Evolutionary conservation across 164 flowering plant species (phyloP).

Genomic region (Aristolochia contorta): DNA sequence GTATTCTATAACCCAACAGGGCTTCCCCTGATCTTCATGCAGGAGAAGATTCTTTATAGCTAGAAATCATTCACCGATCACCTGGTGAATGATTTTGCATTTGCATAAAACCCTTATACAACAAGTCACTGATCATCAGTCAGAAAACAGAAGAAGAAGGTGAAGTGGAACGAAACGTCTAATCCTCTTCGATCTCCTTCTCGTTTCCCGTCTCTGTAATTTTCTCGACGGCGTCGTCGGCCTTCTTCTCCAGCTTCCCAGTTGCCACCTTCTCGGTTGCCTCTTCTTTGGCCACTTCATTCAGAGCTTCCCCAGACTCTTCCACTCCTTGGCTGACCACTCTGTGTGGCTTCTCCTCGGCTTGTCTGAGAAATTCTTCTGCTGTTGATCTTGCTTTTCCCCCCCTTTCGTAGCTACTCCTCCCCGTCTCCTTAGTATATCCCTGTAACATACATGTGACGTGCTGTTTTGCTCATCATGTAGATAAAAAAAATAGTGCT

Average conservation of each 20-base stretch:
- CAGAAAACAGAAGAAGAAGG: not conserved
- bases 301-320: constrained; percentile 5
- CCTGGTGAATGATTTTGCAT: too few species aligned
- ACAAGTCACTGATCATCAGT: not conserved
- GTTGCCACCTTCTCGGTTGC: not conserved
- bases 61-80: too few species aligned
- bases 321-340: constrained; percentile 3
- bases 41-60: too few species aligned
- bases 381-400: constrained; percentile 18
- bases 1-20: too few species aligned
- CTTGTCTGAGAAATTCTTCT: constrained; percentile 16
- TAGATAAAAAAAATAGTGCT: too few species aligned
- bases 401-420: not conserved
- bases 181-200: constrained; percentile 7
- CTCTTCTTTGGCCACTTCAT: constrained; percentile 1
- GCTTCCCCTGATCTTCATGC: too few species aligned
- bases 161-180: not conserved
- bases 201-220: constrained; percentile 9
- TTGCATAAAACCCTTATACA: not conserved
- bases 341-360: constrained; percentile 13
- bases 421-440: not conserved
- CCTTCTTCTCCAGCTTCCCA: not conserved
- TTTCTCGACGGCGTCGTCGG: constrained; percentile 3
- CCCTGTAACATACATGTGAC: too few species aligned
- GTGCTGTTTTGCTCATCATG: too few species aligned